phyloP scores from a whole-genome alignment of 2,329 filamentous ascomycete species.

The Aulographum hederae region DNA sequence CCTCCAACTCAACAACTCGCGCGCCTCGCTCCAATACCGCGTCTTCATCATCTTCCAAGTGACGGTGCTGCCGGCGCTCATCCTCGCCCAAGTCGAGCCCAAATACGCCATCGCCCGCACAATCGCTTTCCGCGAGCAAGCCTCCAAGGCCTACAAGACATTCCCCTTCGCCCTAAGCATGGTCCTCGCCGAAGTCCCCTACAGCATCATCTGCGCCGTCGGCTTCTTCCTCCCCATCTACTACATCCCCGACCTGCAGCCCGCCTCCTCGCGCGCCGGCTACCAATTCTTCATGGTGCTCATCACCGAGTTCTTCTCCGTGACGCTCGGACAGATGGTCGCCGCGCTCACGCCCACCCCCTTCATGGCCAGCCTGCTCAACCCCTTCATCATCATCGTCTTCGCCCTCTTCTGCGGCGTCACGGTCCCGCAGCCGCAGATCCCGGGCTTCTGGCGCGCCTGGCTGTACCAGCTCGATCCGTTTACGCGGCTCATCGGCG shows the following conservation, averaged over 20 bases:
- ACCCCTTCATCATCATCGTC: conserved; percentile 67
- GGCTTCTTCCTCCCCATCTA: conserved; percentile 70
- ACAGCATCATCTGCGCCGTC: conserved; percentile 63
- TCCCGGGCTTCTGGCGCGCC: conserved; percentile 58
- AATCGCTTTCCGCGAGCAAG: conserved; percentile 73
- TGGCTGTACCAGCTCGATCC: conserved; percentile 76
- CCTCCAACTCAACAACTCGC: conserved; percentile 57
- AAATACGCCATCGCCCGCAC: conserved; percentile 67
- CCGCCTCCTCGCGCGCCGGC: conserved; percentile 46
- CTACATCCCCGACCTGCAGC: conserved; percentile 62
- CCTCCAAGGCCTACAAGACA: conserved; percentile 70
- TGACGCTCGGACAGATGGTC: conserved; percentile 56
- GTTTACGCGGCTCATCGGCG: conserved; percentile 64
- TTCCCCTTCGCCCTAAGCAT: conserved; percentile 63
- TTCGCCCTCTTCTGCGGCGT: conserved; percentile 82
- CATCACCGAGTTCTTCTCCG: conserved; percentile 67
- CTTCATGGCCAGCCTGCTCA: conserved; percentile 62
- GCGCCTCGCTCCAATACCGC: conserved; percentile 62
- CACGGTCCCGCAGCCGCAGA: conserved; percentile 59
- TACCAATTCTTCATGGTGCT: conserved; percentile 79
- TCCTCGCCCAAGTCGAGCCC: conserved; percentile 67
- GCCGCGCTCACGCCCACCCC: conserved; percentile 61
- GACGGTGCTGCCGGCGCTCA: conserved; percentile 65
- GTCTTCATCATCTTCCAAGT: conserved; percentile 86
- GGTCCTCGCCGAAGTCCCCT: conserved; percentile 71